Percentiles rank a stretch among this genome's conserved stretches.
phyloP scores from a whole-genome alignment of 768 basidiomycete species.

The Termitomyces sp. region DNA sequence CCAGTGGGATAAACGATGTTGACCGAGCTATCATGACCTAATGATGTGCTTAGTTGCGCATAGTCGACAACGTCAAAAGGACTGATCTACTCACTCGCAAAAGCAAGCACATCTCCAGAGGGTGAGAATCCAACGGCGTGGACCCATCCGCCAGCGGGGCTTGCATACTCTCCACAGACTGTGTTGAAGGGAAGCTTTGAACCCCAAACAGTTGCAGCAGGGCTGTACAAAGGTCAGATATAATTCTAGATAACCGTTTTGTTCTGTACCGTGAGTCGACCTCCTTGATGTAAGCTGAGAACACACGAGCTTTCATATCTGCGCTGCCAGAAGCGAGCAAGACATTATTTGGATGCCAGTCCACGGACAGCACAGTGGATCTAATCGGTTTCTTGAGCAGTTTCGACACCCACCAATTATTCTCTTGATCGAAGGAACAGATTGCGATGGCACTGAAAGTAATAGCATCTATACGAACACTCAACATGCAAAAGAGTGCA shows the following conservation, averaged over 20 bases:
- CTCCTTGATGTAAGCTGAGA: slow-evolving; percentile 98
- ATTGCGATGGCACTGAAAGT: slow-evolving; percentile 80
- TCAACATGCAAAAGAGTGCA: not conserved
- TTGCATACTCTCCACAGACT: slow-evolving; percentile 89
- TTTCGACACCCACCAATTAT: slow-evolving; percentile 99
- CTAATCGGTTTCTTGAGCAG: slow-evolving; percentile 97
- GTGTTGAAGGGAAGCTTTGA: slow-evolving; percentile 98
- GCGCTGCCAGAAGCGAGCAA: slow-evolving; percentile 96
- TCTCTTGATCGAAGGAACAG: slow-evolving; percentile 96
- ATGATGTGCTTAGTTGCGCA: not conserved
- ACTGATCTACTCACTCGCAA: slow-evolving; percentile 68
- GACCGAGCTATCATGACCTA: slow-evolving; percentile 95
- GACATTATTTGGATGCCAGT: slow-evolving; percentile 99
- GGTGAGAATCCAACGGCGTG: slow-evolving; percentile 96
- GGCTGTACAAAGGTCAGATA: slow-evolving; percentile 45
- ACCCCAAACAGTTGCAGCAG: slow-evolving; percentile 92
- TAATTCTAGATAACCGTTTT: not conserved
- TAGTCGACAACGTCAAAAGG: not conserved
- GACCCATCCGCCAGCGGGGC: slow-evolving; percentile 94
- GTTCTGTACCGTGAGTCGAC: slow-evolving; percentile 77
- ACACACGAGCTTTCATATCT: slow-evolving; percentile 96
- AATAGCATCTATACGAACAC: not conserved
- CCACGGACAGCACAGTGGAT: slow-evolving; percentile 89
- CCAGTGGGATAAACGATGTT: slow-evolving; percentile 88
- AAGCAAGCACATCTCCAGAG: slow-evolving; percentile 91